phyloP scores from a whole-genome alignment of 108 stramenopile genomes.

The Cyclotella distinguenda region DNA sequence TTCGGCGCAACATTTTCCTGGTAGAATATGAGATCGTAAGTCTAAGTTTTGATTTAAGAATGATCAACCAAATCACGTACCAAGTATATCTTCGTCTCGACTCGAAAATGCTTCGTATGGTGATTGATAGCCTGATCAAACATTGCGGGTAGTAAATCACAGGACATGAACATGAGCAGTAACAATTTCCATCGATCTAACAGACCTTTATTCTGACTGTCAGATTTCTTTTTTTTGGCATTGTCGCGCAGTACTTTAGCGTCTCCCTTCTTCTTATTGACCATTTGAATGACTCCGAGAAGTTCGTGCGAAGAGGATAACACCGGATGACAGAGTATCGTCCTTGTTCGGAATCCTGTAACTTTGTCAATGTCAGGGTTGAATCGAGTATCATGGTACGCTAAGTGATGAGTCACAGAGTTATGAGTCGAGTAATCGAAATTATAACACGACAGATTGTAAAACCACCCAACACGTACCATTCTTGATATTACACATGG shows the following conservation, averaged over 20 bases:
- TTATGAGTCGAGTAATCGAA: no score
- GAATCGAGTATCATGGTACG: constrained; percentile 49
- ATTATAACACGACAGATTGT: no score
- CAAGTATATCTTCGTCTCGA: constrained; percentile 45
- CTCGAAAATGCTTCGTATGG: constrained; percentile 32
- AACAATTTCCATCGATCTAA: neutral
- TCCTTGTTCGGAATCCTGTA: constrained; percentile 52
- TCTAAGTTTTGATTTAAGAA: no score
- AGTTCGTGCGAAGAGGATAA: constrained; percentile 38
- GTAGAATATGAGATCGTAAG: neutral
- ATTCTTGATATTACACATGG: constrained; percentile 50
- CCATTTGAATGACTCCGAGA: constrained; percentile 63
- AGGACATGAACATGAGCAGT: neutral
- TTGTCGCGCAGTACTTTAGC: constrained; percentile 27
- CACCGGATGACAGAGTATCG: constrained; percentile 52
- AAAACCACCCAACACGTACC: no score
- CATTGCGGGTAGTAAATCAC: neutral
- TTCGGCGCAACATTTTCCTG: constrained; percentile 33
- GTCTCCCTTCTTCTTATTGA: constrained; percentile 55
- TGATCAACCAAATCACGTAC: no score
- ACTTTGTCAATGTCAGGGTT: constrained; percentile 51
- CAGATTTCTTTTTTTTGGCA: constrained; percentile 36
- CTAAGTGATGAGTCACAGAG: neutral
- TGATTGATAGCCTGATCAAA: constrained; percentile 25
- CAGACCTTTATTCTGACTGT: constrained; percentile 18